These are phyloP conservation scores for Gossypium davidsonii DNA, from an alignment of 441 rosid genomes.

Conservation along the genomic window DNA sequence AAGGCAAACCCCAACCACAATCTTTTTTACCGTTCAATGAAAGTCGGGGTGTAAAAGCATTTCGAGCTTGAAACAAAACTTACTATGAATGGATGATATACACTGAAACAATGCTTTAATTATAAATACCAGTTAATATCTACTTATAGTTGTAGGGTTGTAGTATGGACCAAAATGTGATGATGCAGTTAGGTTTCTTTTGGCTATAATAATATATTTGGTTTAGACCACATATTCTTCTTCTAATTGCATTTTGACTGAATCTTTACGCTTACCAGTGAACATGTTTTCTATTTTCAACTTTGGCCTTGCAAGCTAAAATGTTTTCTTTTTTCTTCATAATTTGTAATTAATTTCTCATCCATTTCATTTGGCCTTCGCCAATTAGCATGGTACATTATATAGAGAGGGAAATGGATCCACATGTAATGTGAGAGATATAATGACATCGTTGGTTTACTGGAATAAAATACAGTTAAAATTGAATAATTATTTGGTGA, in stretches of 20 bases:
- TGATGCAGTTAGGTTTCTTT: neutral
- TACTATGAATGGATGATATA: slow-evolving; percentile 4
- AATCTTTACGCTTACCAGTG: neutral
- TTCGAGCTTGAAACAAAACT: neutral
- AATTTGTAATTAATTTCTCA: neutral
- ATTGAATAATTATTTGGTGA: too few species aligned
- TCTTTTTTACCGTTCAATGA: neutral
- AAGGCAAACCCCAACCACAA: slow-evolving; percentile 22
- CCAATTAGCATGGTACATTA: neutral
- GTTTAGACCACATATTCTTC: neutral
- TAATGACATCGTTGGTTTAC: too few species aligned
- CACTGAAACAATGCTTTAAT: slow-evolving; percentile 2
- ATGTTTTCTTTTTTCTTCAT: neutral
- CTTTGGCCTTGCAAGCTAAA: neutral
- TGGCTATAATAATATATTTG: neutral
- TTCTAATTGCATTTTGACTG: neutral
- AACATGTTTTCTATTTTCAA: neutral
- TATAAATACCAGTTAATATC: neutral
- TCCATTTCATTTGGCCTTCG: neutral
- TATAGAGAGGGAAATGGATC: neutral
- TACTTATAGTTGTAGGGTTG: slow-evolving; percentile 7
- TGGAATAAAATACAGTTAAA: too few species aligned
- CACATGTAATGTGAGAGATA: neutral
- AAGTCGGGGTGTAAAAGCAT: neutral
- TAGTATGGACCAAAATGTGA: slow-evolving; percentile 12